Base-by-base conservation (phyloP, 2,329 filamentous ascomycete genomes). In the Pseudogymnoascus sp. region DNA sequence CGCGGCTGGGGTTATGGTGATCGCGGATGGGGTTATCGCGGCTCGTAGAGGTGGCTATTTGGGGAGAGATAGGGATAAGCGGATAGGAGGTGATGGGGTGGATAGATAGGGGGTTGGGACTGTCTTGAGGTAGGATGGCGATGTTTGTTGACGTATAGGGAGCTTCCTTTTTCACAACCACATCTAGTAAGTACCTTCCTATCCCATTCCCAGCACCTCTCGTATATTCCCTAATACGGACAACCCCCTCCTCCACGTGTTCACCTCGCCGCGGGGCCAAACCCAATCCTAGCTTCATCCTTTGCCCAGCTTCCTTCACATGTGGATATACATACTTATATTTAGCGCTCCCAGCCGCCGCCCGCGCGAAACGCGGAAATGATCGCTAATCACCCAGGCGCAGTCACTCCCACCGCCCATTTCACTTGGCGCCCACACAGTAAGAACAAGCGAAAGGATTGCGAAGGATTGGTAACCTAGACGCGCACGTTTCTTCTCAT, bases 261-360 rank as follows among this genome's bases (percentile, higher is more conserved):
- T 31, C 47, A 31, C 26, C 44, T 14, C 8, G 13, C 21, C 24
- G 3, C 19, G 13, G 21, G n/a, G 13, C n/a, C 24, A 26, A 50
- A 29, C 24, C 13, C 26, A 3, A 11, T 31, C 26, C 47, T 31
- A 50, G 16, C 44, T 5, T n/a, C 7, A 16, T 31, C 26, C 47
- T 31, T 3, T n/a, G 26, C 24, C 47, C 47, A 53, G 8, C 26
- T 31, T 53, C 47, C 47, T 53, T 53, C 47, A 14, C 4, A 6
- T 3, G 19, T 21, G 44, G 24, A 6, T 21, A 50, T 26, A 21
- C 47, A 31, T 1, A 53, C n/a, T 53, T 53, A 53, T 53, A 53
- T 53, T 53, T 53, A 31, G 47, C 47, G 47, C 47, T 26, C 47
- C 47, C 47, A 53, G 47, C 47, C 47, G 47, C 47, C 47, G 16